These are phyloP conservation scores for Chlorella sp. DNA, from an alignment of 139 green algal species.

Conservation along the genomic window DNA sequence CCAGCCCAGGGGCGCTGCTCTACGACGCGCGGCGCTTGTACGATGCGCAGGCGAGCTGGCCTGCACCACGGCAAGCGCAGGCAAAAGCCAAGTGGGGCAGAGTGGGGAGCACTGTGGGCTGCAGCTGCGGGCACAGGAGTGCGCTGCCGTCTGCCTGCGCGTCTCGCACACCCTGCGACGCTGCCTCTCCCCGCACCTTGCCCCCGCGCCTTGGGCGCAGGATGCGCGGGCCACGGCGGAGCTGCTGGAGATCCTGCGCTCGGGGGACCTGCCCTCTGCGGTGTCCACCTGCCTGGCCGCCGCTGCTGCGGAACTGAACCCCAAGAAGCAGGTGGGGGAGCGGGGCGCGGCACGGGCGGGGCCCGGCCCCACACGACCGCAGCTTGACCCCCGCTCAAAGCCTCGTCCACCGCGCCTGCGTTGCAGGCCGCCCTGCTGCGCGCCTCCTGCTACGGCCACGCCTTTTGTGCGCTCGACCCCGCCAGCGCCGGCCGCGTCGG, in stretches of 20 bases:
- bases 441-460: slow-evolving; percentile 69
- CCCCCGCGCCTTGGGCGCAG: too few relatives aligned
- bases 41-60: slow-evolving; percentile 58
- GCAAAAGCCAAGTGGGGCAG: too few relatives aligned
- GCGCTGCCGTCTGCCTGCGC: too few relatives aligned
- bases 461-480: slow-evolving; percentile 52
- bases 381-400: too few relatives aligned
- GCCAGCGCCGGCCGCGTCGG: neutral
- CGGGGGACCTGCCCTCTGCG: slow-evolving; percentile 49
- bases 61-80: too few relatives aligned
- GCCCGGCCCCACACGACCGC: too few relatives aligned
- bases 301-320: slow-evolving; percentile 49
- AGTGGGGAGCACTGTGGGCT: too few relatives aligned
- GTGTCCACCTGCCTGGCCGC: slow-evolving; percentile 67
- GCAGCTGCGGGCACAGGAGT: too few relatives aligned
- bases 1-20: slow-evolving; percentile 61
- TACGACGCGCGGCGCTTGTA: slow-evolving; percentile 83
- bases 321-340: slow-evolving; percentile 13
- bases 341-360: neutral
- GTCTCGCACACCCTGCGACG: too few relatives aligned
- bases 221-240: slow-evolving; percentile 23
- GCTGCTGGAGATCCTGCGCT: slow-evolving; percentile 52
- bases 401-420: too few relatives aligned
- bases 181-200: too few relatives aligned
- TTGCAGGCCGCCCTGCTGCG: slow-evolving; percentile 55